Evolutionary conservation across 805 yeast genomes (phyloP).

Genomic region (Kazachstania kunashirensis): DNA sequence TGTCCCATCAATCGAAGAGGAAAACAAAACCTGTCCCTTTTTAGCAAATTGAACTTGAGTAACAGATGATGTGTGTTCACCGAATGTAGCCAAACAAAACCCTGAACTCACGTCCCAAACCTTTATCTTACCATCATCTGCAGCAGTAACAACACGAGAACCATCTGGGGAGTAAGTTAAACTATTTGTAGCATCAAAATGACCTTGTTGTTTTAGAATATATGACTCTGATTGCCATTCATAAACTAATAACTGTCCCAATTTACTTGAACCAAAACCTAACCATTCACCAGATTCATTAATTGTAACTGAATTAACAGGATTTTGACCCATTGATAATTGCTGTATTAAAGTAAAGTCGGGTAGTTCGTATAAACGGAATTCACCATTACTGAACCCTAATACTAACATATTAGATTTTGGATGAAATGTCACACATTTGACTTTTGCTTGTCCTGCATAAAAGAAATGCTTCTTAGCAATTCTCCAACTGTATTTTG

Average conservation of each 20-base stretch:
- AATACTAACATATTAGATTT: conserved; percentile 63
- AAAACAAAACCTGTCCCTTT: conserved; percentile 81
- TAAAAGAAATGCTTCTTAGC: conserved; percentile 65
- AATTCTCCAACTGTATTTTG: conserved; percentile 68
- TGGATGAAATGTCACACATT: conserved; percentile 78
- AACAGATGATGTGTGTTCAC: conserved; percentile 82
- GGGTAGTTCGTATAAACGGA: conserved; percentile 82
- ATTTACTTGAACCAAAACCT: conserved; percentile 81
- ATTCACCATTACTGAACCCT: conserved; percentile 85
- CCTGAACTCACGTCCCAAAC: conserved; percentile 94
- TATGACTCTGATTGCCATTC: conserved; percentile 99
- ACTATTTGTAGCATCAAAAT: conserved; percentile 81
- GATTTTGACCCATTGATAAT: conserved; percentile 83
- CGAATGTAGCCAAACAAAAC: conserved; percentile 83
- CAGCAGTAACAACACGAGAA: conserved; percentile 78
- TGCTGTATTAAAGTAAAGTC: conserved; percentile 73
- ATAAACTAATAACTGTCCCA: conserved; percentile 92
- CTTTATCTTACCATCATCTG: conserved; percentile 94
- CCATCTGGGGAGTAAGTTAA: conserved; percentile 93
- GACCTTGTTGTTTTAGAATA: conserved; percentile 93
- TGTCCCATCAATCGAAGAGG: conserved; percentile 91
- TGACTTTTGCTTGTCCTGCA: conserved; percentile 53
- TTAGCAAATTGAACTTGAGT: conserved; percentile 83
- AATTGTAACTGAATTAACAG: conserved; percentile 71
- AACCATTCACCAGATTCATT: conserved; percentile 92